Percentiles rank a stretch among this genome's conserved stretches.
These are phyloP conservation scores for Saprolegnia parasitica DNA, from an alignment of 352 stramenopile genomes.

Conservation along the genomic window DNA sequence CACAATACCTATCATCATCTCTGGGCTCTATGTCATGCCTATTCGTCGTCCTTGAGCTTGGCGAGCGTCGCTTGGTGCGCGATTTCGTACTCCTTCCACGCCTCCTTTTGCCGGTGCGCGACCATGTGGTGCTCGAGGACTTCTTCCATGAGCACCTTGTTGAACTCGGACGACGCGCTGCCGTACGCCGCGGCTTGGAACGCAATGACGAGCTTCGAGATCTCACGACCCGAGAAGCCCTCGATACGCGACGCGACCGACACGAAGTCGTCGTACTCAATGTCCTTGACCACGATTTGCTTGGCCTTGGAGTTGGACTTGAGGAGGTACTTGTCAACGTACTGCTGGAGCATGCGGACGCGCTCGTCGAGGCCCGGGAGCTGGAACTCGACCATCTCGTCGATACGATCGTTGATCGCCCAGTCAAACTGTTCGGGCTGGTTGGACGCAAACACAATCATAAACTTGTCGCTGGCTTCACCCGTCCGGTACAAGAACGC, in stretches of 20 bases:
- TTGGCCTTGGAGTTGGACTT: slow-evolving; percentile 84
- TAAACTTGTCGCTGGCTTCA: slow-evolving; percentile 98
- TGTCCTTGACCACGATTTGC: slow-evolving; percentile 88
- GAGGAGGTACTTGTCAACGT: slow-evolving; percentile 97
- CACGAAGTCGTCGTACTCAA: slow-evolving; percentile 91
- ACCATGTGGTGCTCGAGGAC: slow-evolving; percentile 92
- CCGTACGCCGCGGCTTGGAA: slow-evolving; percentile 98
- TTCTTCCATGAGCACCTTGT: slow-evolving; percentile 90
- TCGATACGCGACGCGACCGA: slow-evolving; percentile 90
- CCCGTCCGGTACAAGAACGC: slow-evolving; percentile 98
- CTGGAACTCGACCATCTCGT: slow-evolving; percentile 98
- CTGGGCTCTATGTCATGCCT: neutral
- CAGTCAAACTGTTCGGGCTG: slow-evolving; percentile 98
- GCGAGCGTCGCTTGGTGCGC: neutral
- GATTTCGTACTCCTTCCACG: slow-evolving; percentile 80
- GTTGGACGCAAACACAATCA: slow-evolving; percentile 99
- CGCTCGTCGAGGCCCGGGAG: slow-evolving; percentile 93
- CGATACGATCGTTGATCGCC: slow-evolving; percentile 98
- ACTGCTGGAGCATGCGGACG: slow-evolving; percentile 96
- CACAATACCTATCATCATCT: neutral
- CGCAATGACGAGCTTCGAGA: slow-evolving; percentile 99
- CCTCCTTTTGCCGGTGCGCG: slow-evolving; percentile 91
- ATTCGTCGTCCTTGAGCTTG: slow-evolving; percentile 19
- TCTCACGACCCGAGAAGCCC: slow-evolving; percentile 97
- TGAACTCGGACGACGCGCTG: slow-evolving; percentile 90